Percentiles rank a stretch among this genome's conserved stretches.
Evolutionary conservation across 2,329 filamentous ascomycete species (phyloP).

Genomic region (Fusarium sublunatum): DNA sequence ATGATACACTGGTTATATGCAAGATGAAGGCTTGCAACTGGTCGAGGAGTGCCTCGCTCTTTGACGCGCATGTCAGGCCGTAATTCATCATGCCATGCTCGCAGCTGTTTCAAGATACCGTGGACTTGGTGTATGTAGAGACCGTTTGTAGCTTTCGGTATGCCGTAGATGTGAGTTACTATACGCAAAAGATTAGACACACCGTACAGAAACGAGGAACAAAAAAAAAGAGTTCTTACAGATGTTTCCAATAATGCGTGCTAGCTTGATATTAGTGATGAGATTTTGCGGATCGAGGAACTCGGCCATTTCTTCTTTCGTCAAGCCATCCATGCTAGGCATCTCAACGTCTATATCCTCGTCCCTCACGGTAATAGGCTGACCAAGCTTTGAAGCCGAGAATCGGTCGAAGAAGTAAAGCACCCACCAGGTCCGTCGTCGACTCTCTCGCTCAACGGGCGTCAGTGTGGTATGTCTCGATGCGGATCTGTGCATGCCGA

Average conservation of each 20-base stretch:
- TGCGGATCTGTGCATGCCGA: slow-evolving; percentile 56
- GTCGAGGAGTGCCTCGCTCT: slow-evolving; percentile 41
- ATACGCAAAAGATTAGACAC: rapidly evolving
- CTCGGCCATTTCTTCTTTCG: slow-evolving; percentile 44
- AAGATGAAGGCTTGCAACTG: slow-evolving; percentile 46
- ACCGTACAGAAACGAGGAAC: rapidly evolving
- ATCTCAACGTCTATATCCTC: slow-evolving; percentile 51
- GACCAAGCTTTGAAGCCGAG: slow-evolving; percentile 49
- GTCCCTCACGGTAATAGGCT: slow-evolving; percentile 48
- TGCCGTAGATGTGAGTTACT: slow-evolving; percentile 48
- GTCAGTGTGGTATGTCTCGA: slow-evolving; percentile 32
- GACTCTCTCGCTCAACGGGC: slow-evolving; percentile 42
- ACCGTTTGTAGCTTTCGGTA: slow-evolving; percentile 45
- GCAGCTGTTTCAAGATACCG: slow-evolving; percentile 45
- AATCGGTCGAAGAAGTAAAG: slow-evolving; percentile 51
- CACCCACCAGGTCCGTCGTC: slow-evolving; percentile 50
- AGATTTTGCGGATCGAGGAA: slow-evolving; percentile 47
- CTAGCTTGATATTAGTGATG: slow-evolving; percentile 46
- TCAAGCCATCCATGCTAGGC: slow-evolving; percentile 47
- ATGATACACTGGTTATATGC: slow-evolving; percentile 53
- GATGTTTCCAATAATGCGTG: slow-evolving; percentile 48
- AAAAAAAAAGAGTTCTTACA: background rate
- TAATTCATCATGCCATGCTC: slow-evolving; percentile 46
- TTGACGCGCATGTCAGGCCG: slow-evolving; percentile 42
- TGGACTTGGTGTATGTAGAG: slow-evolving; percentile 47